Percentiles rank a stretch among this genome's conserved stretches.
phyloP scores from a whole-genome alignment of 169 alveolate species.

The Plasmodium malariae region DNA sequence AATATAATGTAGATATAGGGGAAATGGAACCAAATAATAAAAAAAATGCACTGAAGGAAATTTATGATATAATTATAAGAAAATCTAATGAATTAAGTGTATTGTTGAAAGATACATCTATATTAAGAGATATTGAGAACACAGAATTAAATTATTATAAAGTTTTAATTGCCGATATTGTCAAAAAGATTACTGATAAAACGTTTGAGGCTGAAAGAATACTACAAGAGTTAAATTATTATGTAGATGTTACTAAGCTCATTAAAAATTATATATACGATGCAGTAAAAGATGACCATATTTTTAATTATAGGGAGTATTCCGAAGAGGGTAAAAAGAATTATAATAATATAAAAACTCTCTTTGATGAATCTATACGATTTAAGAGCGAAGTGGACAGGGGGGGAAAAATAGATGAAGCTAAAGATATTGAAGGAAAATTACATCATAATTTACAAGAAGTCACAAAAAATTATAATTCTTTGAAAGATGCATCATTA shows the following conservation, averaged over 20 bases:
- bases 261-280: too few species aligned
- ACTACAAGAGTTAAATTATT: background rate
- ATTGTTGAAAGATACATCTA: background rate
- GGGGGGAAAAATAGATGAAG: background rate
- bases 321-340: background rate
- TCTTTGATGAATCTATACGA: background rate
- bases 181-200: background rate
- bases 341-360: too few species aligned
- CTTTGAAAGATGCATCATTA: background rate
- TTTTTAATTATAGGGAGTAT: too few species aligned
- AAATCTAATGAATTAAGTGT: background rate
- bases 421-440: background rate
- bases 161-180: background rate
- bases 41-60: conserved; percentile 11
- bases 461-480: background rate
- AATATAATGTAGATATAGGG: background rate
- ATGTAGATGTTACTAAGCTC: background rate
- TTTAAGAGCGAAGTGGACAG: background rate
- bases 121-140: background rate
- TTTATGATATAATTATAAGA: background rate
- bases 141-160: conserved; percentile 9
- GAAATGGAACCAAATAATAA: background rate
- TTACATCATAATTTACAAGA: conserved; percentile 6
- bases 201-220: background rate
- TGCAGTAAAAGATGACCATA: background rate